Evolutionary conservation across 768 basidiomycete species (phyloP).

Genomic region (Amanita inopinata): DNA sequence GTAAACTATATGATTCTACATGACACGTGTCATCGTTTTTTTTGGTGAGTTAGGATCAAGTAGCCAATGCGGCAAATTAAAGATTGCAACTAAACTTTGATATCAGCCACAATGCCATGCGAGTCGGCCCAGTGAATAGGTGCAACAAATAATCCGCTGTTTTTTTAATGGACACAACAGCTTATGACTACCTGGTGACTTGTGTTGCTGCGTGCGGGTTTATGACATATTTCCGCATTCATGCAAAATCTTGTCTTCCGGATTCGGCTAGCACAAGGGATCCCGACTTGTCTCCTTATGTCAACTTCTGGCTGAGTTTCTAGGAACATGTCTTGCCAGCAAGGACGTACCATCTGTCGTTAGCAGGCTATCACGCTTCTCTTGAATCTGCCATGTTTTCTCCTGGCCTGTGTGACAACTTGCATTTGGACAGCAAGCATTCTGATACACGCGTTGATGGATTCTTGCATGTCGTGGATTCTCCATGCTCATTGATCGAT

Average conservation of each 20-base stretch:
- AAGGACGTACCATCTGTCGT: no score
- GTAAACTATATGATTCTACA: not conserved
- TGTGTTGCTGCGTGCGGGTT: not conserved
- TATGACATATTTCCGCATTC: not conserved
- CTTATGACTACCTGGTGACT: not conserved
- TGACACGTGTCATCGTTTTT: not conserved
- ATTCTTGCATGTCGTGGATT: not conserved
- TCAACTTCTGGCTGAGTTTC: no score
- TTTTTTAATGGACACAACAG: no score
- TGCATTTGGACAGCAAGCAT: not conserved
- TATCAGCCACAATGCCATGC: not conserved
- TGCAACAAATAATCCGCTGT: not conserved
- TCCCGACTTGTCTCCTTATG: not conserved
- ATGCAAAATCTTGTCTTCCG: not conserved
- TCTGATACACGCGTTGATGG: constrained; percentile 1
- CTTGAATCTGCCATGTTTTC: no score
- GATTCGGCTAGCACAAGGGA: not conserved
- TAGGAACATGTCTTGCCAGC: no score
- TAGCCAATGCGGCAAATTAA: not conserved
- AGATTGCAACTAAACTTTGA: not conserved
- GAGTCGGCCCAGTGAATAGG: no score
- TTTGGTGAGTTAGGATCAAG: not conserved
- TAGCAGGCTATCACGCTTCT: no score
- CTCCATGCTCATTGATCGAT: not conserved
- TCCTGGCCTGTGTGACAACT: not conserved